Evolutionary conservation across 2,329 filamentous ascomycete genomes (phyloP), one percentile per base, ranked within the genome.

Genomic region (Microdochium nivale): DNA sequence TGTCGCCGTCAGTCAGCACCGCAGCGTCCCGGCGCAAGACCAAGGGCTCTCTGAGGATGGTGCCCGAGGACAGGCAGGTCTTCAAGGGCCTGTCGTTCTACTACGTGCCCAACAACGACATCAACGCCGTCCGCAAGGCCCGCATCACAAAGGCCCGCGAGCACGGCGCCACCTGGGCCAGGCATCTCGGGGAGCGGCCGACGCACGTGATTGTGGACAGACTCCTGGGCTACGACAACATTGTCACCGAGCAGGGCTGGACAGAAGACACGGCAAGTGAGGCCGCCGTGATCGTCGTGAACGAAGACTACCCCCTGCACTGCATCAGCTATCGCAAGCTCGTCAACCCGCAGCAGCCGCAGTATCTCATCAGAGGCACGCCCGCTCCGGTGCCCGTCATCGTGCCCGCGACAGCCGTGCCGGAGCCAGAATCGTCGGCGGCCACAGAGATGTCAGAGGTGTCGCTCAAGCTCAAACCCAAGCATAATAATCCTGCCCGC

Each of bases 151-250:
- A 86, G 64, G 84, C 87, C 0, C 77, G 81, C 49, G 83, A 90
- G 60, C 84, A 84, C 64, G 92, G 92, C 44, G 92, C 86, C 1
- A 70, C 65, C 1, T 94, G 90, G 84, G 78, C 81, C 25, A 77
- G 76, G 49, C 68, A 74, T 1, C 80, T 84, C 62, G 66, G 58
- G 0, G 67, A 68, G 23, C 16, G 21, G 19, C 79, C 94, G 16
- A 95, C 87, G 1, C 89, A 96, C 68, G 71, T 95, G 48, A 77
- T 97, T 53, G 84, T 90, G 1, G 91, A 96, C 62, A 85, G 82
- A 56, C 69, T 69, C 1, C 69, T 94, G 49, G 71, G 70, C 1
- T 91, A 83, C 61, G 67, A 74, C 3, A 80, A 90, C 52, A 72
- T 95, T 7, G 59, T 70, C 44, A 63, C 69, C 5, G 60, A 66